phyloP scores from a whole-genome alignment of 163 green algal species.

The Scenedesmus sp. region DNA sequence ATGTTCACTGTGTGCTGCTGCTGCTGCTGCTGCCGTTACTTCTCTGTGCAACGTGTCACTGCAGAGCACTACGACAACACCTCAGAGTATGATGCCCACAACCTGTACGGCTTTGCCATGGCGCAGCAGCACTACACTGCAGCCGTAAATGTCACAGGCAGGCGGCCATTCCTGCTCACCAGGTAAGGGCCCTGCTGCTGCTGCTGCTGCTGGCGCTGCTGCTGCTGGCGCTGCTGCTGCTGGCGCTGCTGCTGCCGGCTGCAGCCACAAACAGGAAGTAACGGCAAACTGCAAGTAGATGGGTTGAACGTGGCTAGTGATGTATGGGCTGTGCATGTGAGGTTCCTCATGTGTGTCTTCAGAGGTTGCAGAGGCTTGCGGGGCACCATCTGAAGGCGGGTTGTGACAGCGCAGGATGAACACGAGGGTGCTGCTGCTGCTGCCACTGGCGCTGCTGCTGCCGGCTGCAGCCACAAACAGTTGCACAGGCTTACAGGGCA shows the following conservation, averaged over 20 bases:
- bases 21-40: background rate
- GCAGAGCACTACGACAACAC: conserved; percentile 20
- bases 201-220: background rate
- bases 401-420: too few relatives aligned
- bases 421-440: too few relatives aligned
- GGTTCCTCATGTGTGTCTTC: too few relatives aligned
- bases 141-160: background rate
- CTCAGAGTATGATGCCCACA: conserved; percentile 21
- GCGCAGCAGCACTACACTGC: background rate
- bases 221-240: background rate
- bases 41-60: background rate
- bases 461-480: background rate
- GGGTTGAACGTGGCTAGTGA: too few relatives aligned
- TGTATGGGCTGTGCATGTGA: too few relatives aligned
- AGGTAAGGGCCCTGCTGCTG: background rate
- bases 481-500: too few relatives aligned
- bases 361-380: too few relatives aligned
- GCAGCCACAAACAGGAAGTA: background rate
- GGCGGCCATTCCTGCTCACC: conserved; percentile 2
- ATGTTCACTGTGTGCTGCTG: background rate
- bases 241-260: background rate
- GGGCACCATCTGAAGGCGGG: too few relatives aligned
- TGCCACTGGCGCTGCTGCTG: too few relatives aligned
- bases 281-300: too few relatives aligned
- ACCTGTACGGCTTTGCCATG: conserved; percentile 27